A percentile compares a stretch with the other conserved stretches of the same genome.
These are phyloP conservation scores for Yamadazyma laniorum DNA, from an alignment of 805 yeast species.

Conservation along the genomic window DNA sequence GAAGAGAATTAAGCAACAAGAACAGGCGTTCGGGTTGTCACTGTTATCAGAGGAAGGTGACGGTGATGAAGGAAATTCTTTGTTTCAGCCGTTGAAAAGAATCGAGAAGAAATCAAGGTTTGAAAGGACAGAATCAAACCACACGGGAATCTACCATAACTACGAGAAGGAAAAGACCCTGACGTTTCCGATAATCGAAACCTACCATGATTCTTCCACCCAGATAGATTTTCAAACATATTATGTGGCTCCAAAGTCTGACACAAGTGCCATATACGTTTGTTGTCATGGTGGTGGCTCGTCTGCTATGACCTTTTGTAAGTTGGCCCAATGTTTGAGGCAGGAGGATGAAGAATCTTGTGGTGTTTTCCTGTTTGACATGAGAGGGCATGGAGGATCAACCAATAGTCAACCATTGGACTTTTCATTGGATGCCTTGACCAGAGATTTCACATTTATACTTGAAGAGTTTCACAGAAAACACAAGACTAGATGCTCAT, in stretches of 20 bases:
- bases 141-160: conserved; percentile 5
- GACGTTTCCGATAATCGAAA: conserved; percentile 14
- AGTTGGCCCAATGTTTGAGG: conserved; percentile 33
- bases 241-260: conserved; percentile 48
- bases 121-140: conserved; percentile 10
- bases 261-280: conserved; percentile 56
- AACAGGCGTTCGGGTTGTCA: conserved; percentile 20
- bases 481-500: conserved; percentile 20
- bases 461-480: conserved; percentile 34
- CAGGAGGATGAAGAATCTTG: conserved; percentile 24
- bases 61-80: neutral
- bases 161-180: conserved; percentile 1
- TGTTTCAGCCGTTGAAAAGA: neutral
- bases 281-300: conserved; percentile 97
- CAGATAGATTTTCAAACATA: conserved; percentile 42
- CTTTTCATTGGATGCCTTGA: conserved; percentile 50
- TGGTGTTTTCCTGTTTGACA: conserved; percentile 73
- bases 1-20: conserved; percentile 23
- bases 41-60: conserved; percentile 19
- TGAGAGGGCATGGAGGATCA: conserved; percentile 77
- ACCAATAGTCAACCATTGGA: conserved; percentile 11
- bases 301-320: conserved; percentile 72
- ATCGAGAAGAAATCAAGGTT: neutral
- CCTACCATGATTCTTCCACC: conserved; percentile 13
- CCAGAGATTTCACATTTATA: conserved; percentile 56